Conservation (phyloP, 768 basidiomycete genomes). For the Trametes villosa region DNA sequence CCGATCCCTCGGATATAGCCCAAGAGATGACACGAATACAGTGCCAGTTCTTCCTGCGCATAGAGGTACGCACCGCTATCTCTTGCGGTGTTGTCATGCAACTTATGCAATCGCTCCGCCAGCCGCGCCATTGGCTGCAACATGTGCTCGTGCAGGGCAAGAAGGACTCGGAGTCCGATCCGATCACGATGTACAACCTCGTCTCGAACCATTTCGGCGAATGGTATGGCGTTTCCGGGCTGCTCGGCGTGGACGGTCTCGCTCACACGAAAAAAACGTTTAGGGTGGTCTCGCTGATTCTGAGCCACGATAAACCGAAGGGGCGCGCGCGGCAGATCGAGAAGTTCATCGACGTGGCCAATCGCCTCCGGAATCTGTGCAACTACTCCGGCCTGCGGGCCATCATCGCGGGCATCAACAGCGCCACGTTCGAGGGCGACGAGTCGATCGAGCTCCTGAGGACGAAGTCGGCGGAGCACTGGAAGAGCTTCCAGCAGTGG, state of each 20-base stretch:
- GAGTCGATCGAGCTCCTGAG: slow-evolving; percentile 78
- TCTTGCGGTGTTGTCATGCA: not conserved
- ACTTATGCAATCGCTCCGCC: not conserved
- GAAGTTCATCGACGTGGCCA: slow-evolving; percentile 85
- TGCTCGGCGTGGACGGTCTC: not conserved
- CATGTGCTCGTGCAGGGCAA: slow-evolving; percentile 74
- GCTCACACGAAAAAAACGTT: slow-evolving; percentile 6
- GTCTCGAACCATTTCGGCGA: slow-evolving; percentile 84
- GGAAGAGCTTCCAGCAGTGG: slow-evolving; percentile 81
- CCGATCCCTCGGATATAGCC: slow-evolving; percentile 72
- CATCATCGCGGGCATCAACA: slow-evolving; percentile 92
- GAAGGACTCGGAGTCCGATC: slow-evolving; percentile 65
- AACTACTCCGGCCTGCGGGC: slow-evolving; percentile 95
- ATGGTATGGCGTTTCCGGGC: slow-evolving; percentile 52
- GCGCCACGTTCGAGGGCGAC: slow-evolving; percentile 76
- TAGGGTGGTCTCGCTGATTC: slow-evolving; percentile 90
- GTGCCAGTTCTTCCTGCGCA: slow-evolving; percentile 68
- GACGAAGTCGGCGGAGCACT: slow-evolving; percentile 63
- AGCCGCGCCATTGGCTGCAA: slow-evolving; percentile 90
- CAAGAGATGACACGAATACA: slow-evolving; percentile 84
- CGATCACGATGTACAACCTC: slow-evolving; percentile 73
- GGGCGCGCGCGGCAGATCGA: slow-evolving; percentile 82
- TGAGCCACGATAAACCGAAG: slow-evolving; percentile 82
- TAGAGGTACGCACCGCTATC: slow-evolving; percentile 58
- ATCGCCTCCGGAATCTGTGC: slow-evolving; percentile 77